These are phyloP conservation scores for Chrysochromulina tobinii DNA, from an alignment of 78 protist genomes.

Conservation along the genomic window DNA sequence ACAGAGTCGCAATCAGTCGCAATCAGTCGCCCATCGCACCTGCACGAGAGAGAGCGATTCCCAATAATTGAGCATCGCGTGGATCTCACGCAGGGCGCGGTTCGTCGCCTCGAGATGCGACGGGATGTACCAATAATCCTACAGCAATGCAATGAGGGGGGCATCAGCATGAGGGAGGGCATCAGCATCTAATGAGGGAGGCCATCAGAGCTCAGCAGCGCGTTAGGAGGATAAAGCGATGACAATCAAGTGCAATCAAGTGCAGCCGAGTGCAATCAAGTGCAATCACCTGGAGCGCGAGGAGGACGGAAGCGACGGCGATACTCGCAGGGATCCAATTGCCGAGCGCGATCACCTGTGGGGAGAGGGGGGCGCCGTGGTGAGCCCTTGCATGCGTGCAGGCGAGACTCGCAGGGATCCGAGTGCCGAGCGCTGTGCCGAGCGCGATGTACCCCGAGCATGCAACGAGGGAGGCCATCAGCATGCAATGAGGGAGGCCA, in stretches of 20 bases:
- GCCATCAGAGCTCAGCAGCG: no score
- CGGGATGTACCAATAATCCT: background rate
- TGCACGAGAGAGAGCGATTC: background rate
- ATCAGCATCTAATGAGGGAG: no score
- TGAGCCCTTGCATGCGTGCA: background rate
- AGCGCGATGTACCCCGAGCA: no score
- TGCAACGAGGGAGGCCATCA: no score
- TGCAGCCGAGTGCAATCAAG: no score
- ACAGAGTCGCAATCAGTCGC: no score
- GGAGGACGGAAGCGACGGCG: constrained; percentile 85
- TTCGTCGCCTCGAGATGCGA: no score
- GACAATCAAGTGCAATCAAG: no score
- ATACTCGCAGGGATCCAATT: constrained; percentile 58
- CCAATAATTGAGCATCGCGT: background rate
- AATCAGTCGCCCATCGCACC: background rate
- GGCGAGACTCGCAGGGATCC: background rate
- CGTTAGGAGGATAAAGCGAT: no score
- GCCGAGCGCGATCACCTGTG: background rate
- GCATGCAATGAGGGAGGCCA: no score
- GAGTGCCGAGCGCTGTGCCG: background rate
- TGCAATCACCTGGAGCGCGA: constrained; percentile 69
- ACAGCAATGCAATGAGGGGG: background rate
- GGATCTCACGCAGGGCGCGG: background rate
- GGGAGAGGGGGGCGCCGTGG: no score
- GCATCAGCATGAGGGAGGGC: background rate